phyloP scores from a whole-genome alignment of 768 basidiomycete species.

The Cystobasidium tubakii region DNA sequence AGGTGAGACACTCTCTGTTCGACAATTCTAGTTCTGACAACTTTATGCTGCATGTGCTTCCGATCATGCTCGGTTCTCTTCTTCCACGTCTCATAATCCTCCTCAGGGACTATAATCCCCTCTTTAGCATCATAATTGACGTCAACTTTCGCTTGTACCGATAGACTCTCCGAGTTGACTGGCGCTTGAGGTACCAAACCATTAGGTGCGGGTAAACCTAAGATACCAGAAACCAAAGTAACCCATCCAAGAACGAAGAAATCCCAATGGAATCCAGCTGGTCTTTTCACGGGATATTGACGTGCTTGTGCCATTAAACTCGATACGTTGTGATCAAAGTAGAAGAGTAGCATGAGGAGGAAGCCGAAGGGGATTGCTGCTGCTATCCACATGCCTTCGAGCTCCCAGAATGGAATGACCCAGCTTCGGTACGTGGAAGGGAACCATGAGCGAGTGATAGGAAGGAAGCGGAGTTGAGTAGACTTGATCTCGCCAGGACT shows the following conservation, averaged over 20 bases:
- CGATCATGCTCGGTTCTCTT: constrained; percentile 15
- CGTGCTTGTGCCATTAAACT: constrained; percentile 86
- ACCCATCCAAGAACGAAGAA: constrained; percentile 72
- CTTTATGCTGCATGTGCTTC: constrained; percentile 42
- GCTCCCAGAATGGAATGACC: constrained; percentile 82
- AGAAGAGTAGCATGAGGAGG: constrained; percentile 81
- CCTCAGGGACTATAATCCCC: constrained; percentile 40
- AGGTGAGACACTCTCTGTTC: constrained; percentile 92
- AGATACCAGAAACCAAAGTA: constrained; percentile 78
- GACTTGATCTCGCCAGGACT: constrained; percentile 44
- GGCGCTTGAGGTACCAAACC: constrained; percentile 63
- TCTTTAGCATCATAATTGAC: constrained; percentile 35
- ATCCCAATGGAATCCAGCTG: constrained; percentile 57
- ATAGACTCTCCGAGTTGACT: constrained; percentile 78
- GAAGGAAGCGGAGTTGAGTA: constrained; percentile 39
- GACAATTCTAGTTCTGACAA: constrained; percentile 60
- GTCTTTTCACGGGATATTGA: constrained; percentile 81
- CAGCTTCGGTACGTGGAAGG: constrained; percentile 56
- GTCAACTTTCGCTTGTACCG: constrained; percentile 38
- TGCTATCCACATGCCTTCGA: constrained; percentile 81
- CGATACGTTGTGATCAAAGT: constrained; percentile 63
- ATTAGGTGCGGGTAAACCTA: constrained; percentile 81
- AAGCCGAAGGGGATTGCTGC: constrained; percentile 84
- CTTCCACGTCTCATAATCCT: constrained; percentile 37
- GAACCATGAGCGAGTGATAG: constrained; percentile 39